Base-by-base conservation (phyloP, 2,329 filamentous ascomycete species). In the Seiridium unicorne region DNA sequence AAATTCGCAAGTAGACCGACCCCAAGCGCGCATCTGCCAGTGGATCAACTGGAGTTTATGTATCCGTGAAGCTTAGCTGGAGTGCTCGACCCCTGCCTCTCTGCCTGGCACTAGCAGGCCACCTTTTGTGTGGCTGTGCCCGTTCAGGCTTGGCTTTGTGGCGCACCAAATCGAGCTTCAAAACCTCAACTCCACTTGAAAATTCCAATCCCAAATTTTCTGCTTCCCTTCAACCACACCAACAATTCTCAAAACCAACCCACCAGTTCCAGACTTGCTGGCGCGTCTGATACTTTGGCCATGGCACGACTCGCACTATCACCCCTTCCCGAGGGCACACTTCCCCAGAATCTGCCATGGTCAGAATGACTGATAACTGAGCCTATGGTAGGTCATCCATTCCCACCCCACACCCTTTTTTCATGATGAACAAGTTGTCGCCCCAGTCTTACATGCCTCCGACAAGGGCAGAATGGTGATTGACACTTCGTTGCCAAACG, bases 351-450 rank as follows among this genome's bases (percentile, higher is more conserved):
- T 8, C 38, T 42, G 38, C 38, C 38, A 8, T 7, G 38, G 7
- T 42, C 7, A 13, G 2, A 7, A 42, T 42, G 7, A 42, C 13
- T 13, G 7, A 42, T 42, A 13, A 42, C 13, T 42, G 7, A 42
- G 7, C 7, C 38, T 8, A 42, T 42, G 35, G 49, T 53, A 53
- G 9, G 49, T 53, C 49, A 40, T 34, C 9, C 38, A 36, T 53
- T 38, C 35, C 18, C 49, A 10, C 32, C 10, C 5, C 11, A 11
- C 18, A 53, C 11, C 32, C 32, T 57, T 53, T 46, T 66, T 67
- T 62, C 61, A 80, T 84, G 82, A 85, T 84, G 82, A 84, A 76
- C 73, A 76, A 72, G 72, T 76, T 81, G 82, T 84, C 82, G 82
- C 82, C 82, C 82, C 82, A 83, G 82, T 81, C 82, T 80, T 81